A percentile compares a stretch with the other conserved stretches of the same genome.
These are phyloP conservation scores for Entoloma clypeatum DNA, from an alignment of 1,284 basidiomycete species.

Conservation along the genomic window DNA sequence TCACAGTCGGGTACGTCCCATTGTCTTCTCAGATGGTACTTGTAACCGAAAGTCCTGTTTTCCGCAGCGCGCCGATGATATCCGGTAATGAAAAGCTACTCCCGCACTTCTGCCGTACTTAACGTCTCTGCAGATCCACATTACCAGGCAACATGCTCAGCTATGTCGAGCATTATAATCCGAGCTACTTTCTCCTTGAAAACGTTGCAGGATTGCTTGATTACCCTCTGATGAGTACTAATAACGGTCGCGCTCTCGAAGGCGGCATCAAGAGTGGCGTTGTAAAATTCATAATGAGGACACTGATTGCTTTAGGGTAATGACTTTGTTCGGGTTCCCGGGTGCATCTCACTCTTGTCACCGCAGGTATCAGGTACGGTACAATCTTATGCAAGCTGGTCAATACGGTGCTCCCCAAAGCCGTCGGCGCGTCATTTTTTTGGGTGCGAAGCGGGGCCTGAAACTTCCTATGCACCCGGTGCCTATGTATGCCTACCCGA, in stretches of 20 bases:
- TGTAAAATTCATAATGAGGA: slow-evolving; percentile 59
- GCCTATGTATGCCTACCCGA: slow-evolving; percentile 52
- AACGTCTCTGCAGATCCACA: slow-evolving; percentile 43
- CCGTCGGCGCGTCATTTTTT: slow-evolving; percentile 63
- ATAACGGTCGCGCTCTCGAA: slow-evolving; percentile 23
- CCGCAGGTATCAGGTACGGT: slow-evolving; percentile 62
- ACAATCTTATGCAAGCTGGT: slow-evolving; percentile 60
- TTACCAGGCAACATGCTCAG: slow-evolving; percentile 66
- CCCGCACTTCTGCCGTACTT: not conserved
- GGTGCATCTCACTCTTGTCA: not conserved
- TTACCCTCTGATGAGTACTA: slow-evolving; percentile 35
- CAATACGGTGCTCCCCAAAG: slow-evolving; percentile 69
- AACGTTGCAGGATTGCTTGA: slow-evolving; percentile 61
- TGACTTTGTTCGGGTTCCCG: slow-evolving; percentile 9
- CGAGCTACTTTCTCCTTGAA: slow-evolving; percentile 63
- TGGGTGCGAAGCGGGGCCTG: slow-evolving; percentile 53
- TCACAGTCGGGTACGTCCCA: slow-evolving; percentile 43
- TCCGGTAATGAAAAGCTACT: slow-evolving; percentile 37
- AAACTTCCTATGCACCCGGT: slow-evolving; percentile 58
- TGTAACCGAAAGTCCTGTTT: not conserved
- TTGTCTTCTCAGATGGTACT: not conserved
- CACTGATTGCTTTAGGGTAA: slow-evolving; percentile 59
- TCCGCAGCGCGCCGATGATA: slow-evolving; percentile 51
- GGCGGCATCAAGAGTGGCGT: slow-evolving; percentile 51
- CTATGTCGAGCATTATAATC: slow-evolving; percentile 67